Evolutionary conservation across 202 grass and related monocot species (phyloP), one percentile per base, ranked within the genome.

Genomic region (Dendrocalamus latiflorus): DNA sequence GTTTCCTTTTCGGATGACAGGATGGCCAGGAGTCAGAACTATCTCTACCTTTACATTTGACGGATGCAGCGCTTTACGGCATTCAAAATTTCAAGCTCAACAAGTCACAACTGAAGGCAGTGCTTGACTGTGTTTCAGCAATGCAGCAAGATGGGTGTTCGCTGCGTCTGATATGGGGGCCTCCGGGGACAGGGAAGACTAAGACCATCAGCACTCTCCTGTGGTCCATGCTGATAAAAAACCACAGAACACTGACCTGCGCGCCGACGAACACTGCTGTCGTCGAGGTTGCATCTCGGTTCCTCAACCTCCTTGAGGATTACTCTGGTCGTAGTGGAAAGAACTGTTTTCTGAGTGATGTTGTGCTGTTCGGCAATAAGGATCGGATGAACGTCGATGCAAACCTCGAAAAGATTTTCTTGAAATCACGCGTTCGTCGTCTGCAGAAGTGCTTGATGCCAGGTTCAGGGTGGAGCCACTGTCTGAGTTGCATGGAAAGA

Each of bases 231-330:
- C 12, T 89, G 45, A 4, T 75, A 24, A 58, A 89, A 74, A 84
- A 73, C 17, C 86, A 75, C 72, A 68, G 85, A 67, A 87, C 88
- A 1, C 48, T 98, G 18, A 86, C 89, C 15, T 98, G 95, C 13
- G 88, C 95, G 0, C 92, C 92, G 1, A 98, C 95, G 33, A 98
- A 98, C 67, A 93, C 88, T 25, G 95, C 92, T 1, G 88, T 98
- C 0, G 82, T 79, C 26, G 90, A 94, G 79, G 84, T 94, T 4
- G 89, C 92, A 0, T 87, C 79, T 1, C 87, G 92, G 0, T 28
- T 98, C 59, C 49, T 93, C 9, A 2, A 22, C 1, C 41, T 94
- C 30, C 5, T 88, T 1, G 64, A 75, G 22, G 63, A 90, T 25
- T 82, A 21, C 16, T 81, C 84, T 6, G 9, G 12, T 0, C 25